Evolutionary conservation across 2,329 filamentous ascomycete genomes (phyloP), one percentile per base, ranked within the genome.

Genomic region (Fragosphaeria purpurea): DNA sequence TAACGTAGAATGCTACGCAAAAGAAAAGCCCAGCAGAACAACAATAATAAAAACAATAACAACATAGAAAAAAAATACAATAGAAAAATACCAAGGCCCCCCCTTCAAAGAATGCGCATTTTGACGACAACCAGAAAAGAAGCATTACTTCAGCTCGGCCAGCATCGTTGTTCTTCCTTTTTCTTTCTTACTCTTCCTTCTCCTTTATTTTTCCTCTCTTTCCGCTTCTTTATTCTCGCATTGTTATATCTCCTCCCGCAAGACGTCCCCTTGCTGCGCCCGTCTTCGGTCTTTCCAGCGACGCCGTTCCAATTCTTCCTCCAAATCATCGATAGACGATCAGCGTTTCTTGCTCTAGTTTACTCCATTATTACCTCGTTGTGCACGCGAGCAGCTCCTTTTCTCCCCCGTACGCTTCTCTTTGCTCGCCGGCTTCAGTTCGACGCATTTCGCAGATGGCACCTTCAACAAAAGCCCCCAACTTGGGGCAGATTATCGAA

Each of bases 401-500:
- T 13, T 47, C 37, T 50, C 44, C 39, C n/a, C 6, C 13, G 9
- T 10, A 22, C 22, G 34, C 12, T 31, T 41, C 34, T 44, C 22
- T 11, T 11, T 35, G 47, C 41, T 22, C 22, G 22, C 22, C 22
- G 22, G 22, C 22, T 22, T 22, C 22, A 22, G 22, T 22, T 22
- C 22, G 22, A 22, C 22, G 22, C 22, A 22, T 22, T 22, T 22
- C 22, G 22, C 22, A 22, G 63, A 79, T 78, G 75, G 70, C 72
- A 57, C 73, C 74, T 67, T 72, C 74, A 57, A 69, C 60, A 65
- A 58, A 68, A 65, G 63, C 62, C 64, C 62, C 77, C 65, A 86
- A 82, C 68, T 80, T 87, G 71, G 89, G 88, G 56, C 88, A 95
- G 72, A 82, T 95, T 61, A 90, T 96, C 65, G 90, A 96, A 74